Base-by-base conservation (phyloP, 2,329 filamentous ascomycete genomes). In the Blastomyces parvus region DNA sequence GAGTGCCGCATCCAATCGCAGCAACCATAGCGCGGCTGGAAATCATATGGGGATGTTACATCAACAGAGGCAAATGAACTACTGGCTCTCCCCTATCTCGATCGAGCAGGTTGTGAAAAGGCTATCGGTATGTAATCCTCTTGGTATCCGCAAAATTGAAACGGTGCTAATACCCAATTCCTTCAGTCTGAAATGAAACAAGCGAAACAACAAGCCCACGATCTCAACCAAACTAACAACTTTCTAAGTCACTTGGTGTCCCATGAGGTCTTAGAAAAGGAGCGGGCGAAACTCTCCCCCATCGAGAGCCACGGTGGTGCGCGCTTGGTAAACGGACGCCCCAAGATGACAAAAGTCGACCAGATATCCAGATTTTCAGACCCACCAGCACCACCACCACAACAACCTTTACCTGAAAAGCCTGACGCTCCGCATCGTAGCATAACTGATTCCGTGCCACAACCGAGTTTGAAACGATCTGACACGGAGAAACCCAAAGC, bases 51-150 rank as follows among this genome's bases (percentile, higher is more conserved):
- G 77, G 68, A 78, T 77, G 17, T 80, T 91, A 72, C 82, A 84
- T 62, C 88, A 91, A 67, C 89, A 90, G 69, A 84, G 91, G 61
- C 86, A 87, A 64, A 83, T 87, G 77, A 90, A 91, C 46, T 91
- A 91, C 70, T 95, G 91, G 86, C 81, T 95, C 63, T 90, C 90
- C 7, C 91, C 92, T 0, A 87, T 97, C 67, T 95, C 91, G 7
- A 94, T 95, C 53, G 94, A 99, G 73, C 90, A 96, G 69, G 92
- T 99, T 63, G 88, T 97, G 48, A 97, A 96, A 73, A 87, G 86
- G 72, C 80, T 94, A 61, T 88, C 89, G 72, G 89, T 92, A 81
- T 80, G 69, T 17, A 53, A 13, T 44, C 59, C 33, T 36, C 22
- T 30, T 25, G 19, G n/a, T 38, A 22, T 9, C 17, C 17, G 25